A percentile compares a stretch with the other conserved stretches of the same genome.
Evolutionary conservation across 306 rosid genomes (phyloP).

Genomic region (Geum urbanum): DNA sequence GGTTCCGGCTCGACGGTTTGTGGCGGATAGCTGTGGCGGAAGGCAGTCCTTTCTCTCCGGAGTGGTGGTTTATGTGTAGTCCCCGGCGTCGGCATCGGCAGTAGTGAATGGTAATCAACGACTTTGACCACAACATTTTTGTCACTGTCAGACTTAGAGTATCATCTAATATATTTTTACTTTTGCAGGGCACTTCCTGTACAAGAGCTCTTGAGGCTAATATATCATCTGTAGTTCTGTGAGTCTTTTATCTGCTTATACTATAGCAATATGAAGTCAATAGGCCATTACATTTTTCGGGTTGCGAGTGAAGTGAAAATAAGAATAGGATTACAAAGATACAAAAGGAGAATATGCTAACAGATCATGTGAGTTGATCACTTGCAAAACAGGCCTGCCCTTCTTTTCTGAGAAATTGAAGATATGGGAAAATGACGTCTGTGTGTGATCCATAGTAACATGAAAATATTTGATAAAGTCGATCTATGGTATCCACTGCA

Average conservation of each 20-base stretch:
- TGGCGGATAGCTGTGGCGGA: too few species aligned
- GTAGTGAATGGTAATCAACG: too few species aligned
- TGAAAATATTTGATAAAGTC: slow-evolving; percentile 49
- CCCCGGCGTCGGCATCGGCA: too few species aligned
- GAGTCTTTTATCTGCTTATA: slow-evolving; percentile 75
- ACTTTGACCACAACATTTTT: slow-evolving; percentile 16
- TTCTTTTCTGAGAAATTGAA: slow-evolving; percentile 37
- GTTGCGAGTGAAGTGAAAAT: neutral
- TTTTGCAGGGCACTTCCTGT: slow-evolving; percentile 73
- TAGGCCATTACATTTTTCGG: too few species aligned
- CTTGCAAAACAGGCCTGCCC: neutral
- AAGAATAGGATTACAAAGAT: too few species aligned
- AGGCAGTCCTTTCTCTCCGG: too few species aligned
- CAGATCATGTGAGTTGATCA: slow-evolving; percentile 15
- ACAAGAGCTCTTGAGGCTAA: slow-evolving; percentile 72
- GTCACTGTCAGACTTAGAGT: slow-evolving; percentile 9
- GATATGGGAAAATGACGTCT: slow-evolving; percentile 55
- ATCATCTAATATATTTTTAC: slow-evolving; percentile 27
- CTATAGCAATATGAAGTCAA: slow-evolving; percentile 55
- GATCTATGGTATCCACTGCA: slow-evolving; percentile 41
- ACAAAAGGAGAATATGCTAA: neutral
- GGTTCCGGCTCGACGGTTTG: too few species aligned
- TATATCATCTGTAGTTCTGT: slow-evolving; percentile 56
- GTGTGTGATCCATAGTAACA: slow-evolving; percentile 64
- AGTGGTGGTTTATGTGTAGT: too few species aligned